Evolutionary conservation across 2,329 filamentous ascomycete genomes (phyloP), one percentile per base, ranked within the genome.

Genomic region (Decorospora gaudefroyi): DNA sequence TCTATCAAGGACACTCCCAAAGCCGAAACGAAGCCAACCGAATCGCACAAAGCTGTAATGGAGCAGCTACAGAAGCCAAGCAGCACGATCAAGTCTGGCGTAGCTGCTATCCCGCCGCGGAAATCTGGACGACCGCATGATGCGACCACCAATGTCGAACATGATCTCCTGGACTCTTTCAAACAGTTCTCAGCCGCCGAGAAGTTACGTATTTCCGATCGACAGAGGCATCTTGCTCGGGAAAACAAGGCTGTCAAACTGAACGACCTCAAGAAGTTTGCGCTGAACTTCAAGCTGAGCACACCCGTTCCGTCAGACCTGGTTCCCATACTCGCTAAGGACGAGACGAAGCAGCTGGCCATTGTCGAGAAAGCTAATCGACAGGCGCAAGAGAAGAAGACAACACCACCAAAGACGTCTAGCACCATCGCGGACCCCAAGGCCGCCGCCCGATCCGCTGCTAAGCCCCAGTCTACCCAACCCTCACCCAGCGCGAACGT

Each of bases 191-290:
- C 81, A 7, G 80, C 80, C 42, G 74, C 67, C 13, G 82, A 86
- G 67, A 85, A 85, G 64, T 62, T 82, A 52, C 78, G 79, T 51
- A 70, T 84, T 49, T 75, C 80, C 44, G 81, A 85, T 56, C 76
- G 76, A 15, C 68, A 70, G 38, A 76, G 80, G 28, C 76, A 75
- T 31, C 76, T 79, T 53, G 77, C 75, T 13, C 76, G 77, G 12
- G 77, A 84, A 46, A 93, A 97, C 68, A 95, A 95, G 68, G 90
- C 91, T 56, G 84, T 93, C 54, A 96, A 95, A 71, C 72, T 99
- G 50, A 95, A 89, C 47, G 93, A 99, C 72, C 74, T 99, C 45
- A 95, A 93, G 77, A 96, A 92, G 65, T 99, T 99, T 70, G 90
- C 93, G 1, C 82, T 85, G 57, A 93, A 82, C 66, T 99, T 99